These are phyloP conservation scores for Myriosclerotinia scirpicola DNA, from an alignment of 2,329 filamentous ascomycete genomes.

Conservation along the genomic window DNA sequence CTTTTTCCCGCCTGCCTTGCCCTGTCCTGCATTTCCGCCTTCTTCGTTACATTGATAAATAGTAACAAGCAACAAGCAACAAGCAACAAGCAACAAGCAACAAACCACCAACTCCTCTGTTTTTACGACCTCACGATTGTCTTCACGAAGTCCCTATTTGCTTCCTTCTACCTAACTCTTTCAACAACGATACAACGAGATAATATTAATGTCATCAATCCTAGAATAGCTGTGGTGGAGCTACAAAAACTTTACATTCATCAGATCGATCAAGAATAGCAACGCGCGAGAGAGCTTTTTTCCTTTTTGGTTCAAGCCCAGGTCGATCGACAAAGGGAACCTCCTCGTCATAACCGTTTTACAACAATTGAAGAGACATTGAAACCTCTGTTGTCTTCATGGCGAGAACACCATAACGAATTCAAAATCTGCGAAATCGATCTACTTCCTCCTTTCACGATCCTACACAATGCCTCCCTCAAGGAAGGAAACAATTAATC, in stretches of 20 bases:
- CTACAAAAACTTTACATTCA: constrained; percentile 13
- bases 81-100: too few relatives aligned
- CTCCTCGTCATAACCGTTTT: not conserved
- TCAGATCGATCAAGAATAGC: constrained; percentile 25
- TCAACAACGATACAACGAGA: constrained; percentile 13
- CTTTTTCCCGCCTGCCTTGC: constrained; percentile 3
- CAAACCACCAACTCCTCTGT: constrained; percentile 1
- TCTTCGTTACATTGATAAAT: not conserved
- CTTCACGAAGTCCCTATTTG: constrained; percentile 6
- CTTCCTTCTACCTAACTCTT: constrained; percentile 8
- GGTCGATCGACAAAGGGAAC: constrained; percentile 2
- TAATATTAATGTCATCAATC: constrained; percentile 20
- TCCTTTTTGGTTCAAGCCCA: not conserved
- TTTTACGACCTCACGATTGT: constrained; percentile 14
- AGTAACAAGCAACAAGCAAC: not conserved
- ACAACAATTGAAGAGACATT: not conserved
- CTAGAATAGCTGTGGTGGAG: constrained; percentile 8
- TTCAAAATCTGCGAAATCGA: constrained; percentile 27
- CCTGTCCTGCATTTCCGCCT: not conserved
- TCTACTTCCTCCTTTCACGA: constrained; percentile 26
- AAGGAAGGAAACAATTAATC: constrained; percentile 28
- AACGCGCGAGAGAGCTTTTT: constrained; percentile 15
- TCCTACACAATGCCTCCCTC: constrained; percentile 36
- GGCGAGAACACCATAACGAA: constrained; percentile 36
- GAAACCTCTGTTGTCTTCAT: constrained; percentile 32